These are phyloP conservation scores for Hymenoscyphus occultus DNA, from an alignment of 2,329 filamentous ascomycete genomes.

Conservation along the genomic window DNA sequence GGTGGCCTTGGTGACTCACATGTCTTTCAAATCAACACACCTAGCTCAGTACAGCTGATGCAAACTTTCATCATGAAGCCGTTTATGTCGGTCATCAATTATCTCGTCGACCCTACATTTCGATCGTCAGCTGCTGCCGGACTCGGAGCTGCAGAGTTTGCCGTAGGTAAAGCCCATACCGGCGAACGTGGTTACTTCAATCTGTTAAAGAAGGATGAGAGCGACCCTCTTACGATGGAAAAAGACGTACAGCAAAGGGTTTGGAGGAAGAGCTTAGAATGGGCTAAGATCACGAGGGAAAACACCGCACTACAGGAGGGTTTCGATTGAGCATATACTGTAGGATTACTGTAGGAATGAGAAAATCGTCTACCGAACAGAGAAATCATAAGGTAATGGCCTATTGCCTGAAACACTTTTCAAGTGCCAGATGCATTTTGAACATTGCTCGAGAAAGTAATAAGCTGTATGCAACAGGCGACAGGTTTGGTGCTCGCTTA, in stretches of 20 bases:
- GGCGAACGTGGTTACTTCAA: conserved; percentile 39
- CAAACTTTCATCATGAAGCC: conserved; percentile 32
- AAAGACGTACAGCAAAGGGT: conserved; percentile 34
- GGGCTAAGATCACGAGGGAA: conserved; percentile 25
- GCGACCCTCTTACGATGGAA: conserved; percentile 35
- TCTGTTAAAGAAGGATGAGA: conserved; percentile 33
- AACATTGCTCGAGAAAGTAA: too few relatives aligned
- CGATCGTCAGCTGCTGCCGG: conserved; percentile 36
- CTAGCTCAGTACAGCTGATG: conserved; percentile 28
- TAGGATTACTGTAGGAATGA: too few relatives aligned
- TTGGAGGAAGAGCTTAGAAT: conserved; percentile 38
- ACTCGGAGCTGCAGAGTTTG: conserved; percentile 33
- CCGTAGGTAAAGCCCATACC: conserved; percentile 30
- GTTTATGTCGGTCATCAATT: conserved; percentile 33
- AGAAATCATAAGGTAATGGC: too few relatives aligned
- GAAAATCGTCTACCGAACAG: too few relatives aligned
- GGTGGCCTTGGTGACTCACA: conserved; percentile 40
- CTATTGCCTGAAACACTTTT: too few relatives aligned
- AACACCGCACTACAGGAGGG: neutral
- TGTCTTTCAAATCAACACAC: conserved; percentile 38
- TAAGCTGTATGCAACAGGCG: too few relatives aligned
- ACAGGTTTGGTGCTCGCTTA: too few relatives aligned
- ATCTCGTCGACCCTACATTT: conserved; percentile 32
- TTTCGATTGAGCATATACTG: neutral
- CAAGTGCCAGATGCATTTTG: too few relatives aligned